phyloP scores from a whole-genome alignment of 2,329 filamentous ascomycete species.

The Fusarium poae region DNA sequence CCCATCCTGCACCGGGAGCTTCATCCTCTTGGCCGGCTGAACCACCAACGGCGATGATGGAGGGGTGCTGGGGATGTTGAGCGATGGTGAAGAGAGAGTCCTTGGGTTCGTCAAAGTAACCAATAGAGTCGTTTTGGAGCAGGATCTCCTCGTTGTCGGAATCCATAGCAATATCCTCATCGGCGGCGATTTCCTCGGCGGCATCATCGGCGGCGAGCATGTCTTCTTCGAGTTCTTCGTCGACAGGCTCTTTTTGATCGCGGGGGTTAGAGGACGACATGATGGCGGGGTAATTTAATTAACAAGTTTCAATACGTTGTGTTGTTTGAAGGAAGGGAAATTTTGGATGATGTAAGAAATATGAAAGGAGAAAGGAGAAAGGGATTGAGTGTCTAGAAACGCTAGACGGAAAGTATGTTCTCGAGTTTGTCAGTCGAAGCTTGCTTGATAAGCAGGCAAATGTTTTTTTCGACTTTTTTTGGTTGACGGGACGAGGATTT shows the following conservation, averaged over 20 bases:
- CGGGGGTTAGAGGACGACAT: conserved; percentile 52
- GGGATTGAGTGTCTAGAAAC: background rate
- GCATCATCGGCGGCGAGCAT: conserved; percentile 71
- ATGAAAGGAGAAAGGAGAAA: background rate
- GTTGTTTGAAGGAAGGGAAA: background rate
- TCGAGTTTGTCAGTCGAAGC: conserved; percentile 36
- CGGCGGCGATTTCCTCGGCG: conserved; percentile 78
- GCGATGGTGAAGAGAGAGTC: conserved; percentile 96
- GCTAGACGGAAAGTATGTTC: conserved; percentile 5
- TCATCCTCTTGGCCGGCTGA: conserved; percentile 71
- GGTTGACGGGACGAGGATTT: conserved; percentile 43
- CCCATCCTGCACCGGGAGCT: conserved; percentile 82
- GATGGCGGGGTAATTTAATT: conserved; percentile 46
- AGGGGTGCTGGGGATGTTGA: conserved; percentile 83
- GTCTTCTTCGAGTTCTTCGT: conserved; percentile 55
- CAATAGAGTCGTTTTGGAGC: conserved; percentile 91
- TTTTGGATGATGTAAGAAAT: background rate
- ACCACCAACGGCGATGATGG: conserved; percentile 88
- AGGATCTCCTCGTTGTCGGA: conserved; percentile 81
- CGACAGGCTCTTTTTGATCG: conserved; percentile 43
- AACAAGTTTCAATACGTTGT: background rate
- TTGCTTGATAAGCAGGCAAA: conserved; percentile 50
- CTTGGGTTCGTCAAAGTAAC: conserved; percentile 90
- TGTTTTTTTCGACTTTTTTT: conserved; percentile 38
- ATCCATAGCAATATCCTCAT: conserved; percentile 85